Base-by-base conservation (phyloP, 768 basidiomycete genomes). In the Coprinopsis sp. region DNA sequence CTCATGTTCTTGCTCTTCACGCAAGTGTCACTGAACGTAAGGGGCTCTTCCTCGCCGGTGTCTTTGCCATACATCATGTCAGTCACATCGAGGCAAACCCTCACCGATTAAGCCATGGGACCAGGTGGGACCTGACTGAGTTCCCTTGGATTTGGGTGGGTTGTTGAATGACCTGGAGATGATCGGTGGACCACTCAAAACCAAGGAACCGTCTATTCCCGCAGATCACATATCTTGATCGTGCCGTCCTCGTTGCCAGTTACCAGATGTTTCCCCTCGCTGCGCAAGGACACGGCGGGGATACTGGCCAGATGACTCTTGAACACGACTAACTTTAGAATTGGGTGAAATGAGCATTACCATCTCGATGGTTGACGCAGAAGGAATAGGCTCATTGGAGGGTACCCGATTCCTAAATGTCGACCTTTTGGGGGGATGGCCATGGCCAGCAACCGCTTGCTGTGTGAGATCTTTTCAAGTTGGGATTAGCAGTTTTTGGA, bases 141-240 rank as follows among this genome's bases (percentile, higher is more conserved):
- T 64, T 99, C 96, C 41, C 94, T 95, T 67, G 98, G 96, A 68
- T 98, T 99, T 25, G 96, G 95, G 65, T 98, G 95, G 30, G n/a
- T n/a, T 46, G 34, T 41, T 39, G 38, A 39, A 22, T 47, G 61
- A 44, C 24, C 45, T 64, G 51, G 44, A 55, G 42, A 52, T 41
- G 29, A 19, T 45, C 21, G 33, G 33, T 31, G 37, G 33, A 38
- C 16, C 13, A 14, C 41, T 34, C 22, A n/a, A 30, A 8, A 25
- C 12, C 8, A 12, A n/a, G 24, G 18, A 44, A 47, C 50, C 34
- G 42, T 28, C 24, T 64, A 77, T 53, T 57, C 92, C 94, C 92
- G 80, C 52, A 96, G 85, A 73, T 99, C 95, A 96, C 96, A 99
- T 55, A 98, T 96, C 68, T 92, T 92, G 66, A 99, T 94, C 8